Evolutionary conservation across 192 early-diverging fungal species (phyloP).

Genomic region (Podila clonocystis): DNA sequence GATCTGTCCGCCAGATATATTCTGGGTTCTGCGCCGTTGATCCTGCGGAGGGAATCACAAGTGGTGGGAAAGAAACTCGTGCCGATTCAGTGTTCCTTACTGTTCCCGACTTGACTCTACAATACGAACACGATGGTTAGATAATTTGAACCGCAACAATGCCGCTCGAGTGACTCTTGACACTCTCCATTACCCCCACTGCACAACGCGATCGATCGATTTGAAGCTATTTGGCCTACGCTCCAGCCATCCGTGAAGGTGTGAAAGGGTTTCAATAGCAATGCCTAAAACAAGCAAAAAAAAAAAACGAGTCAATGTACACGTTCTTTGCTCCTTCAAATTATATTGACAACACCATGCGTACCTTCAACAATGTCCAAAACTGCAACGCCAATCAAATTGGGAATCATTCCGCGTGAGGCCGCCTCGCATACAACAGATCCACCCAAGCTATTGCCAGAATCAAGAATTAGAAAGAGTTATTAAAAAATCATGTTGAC

Average conservation of each 20-base stretch:
- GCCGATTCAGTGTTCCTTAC: conserved; percentile 75
- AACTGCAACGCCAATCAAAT: conserved; percentile 70
- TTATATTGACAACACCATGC: neutral
- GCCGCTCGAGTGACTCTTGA: neutral
- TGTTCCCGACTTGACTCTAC: conserved; percentile 66
- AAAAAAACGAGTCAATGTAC: neutral
- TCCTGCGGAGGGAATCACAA: conserved; percentile 49
- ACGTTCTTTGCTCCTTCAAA: too few relatives aligned
- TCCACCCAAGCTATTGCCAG: conserved; percentile 75
- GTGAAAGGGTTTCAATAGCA: conserved; percentile 64
- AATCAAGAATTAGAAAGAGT: neutral
- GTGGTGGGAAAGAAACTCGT: conserved; percentile 76
- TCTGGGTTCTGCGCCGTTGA: conserved; percentile 18
- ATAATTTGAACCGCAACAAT: neutral
- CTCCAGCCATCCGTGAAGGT: conserved; percentile 58
- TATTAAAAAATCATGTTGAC: neutral
- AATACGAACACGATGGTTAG: conserved; percentile 7
- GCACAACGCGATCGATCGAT: conserved; percentile 59
- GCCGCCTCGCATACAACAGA: conserved; percentile 76
- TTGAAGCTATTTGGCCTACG: conserved; percentile 58
- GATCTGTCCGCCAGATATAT: conserved; percentile 69
- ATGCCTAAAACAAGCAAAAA: conserved; percentile 39
- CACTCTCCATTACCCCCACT: conserved; percentile 60
- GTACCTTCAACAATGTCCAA: conserved; percentile 85
- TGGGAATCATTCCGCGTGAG: conserved; percentile 54